Evolutionary conservation across 768 basidiomycete genomes (phyloP).

Genomic region (Suillus paluster): DNA sequence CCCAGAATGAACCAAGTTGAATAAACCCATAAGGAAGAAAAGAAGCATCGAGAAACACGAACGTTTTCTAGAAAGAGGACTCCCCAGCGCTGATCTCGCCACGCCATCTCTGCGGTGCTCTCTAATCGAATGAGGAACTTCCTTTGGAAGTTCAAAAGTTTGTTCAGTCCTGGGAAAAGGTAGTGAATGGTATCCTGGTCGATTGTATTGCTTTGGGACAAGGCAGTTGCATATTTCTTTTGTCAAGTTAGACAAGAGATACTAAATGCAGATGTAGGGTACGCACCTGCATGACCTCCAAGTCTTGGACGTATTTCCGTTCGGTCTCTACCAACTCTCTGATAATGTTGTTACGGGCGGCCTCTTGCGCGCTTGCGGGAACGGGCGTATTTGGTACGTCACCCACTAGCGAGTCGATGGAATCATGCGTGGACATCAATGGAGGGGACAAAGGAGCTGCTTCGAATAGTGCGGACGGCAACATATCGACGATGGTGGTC

Average conservation of each 20-base stretch:
- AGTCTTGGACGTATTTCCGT: conserved; percentile 93
- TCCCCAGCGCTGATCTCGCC: conserved; percentile 90
- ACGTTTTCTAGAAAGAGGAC: conserved; percentile 83
- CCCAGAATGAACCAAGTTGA: conserved; percentile 21
- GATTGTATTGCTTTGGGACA: conserved; percentile 82
- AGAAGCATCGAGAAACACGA: conserved; percentile 44
- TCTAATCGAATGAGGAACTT: conserved; percentile 91
- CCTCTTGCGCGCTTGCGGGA: conserved; percentile 61
- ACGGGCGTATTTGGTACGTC: conserved; percentile 46
- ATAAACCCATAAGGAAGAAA: conserved; percentile 17
- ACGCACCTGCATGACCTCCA: conserved; percentile 93
- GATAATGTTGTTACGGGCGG: conserved; percentile 76
- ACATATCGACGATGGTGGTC: conserved; percentile 76
- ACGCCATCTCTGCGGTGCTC: conserved; percentile 79
- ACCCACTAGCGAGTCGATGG: conserved; percentile 58
- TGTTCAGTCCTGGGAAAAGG: conserved; percentile 93
- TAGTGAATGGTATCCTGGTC: conserved; percentile 95
- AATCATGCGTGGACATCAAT: conserved; percentile 57
- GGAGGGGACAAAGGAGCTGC: conserved; percentile 62
- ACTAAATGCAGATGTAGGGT: conserved; percentile 8
- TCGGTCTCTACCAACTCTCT: conserved; percentile 94
- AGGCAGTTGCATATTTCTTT: conserved; percentile 87
- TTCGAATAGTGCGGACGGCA: conserved; percentile 73
- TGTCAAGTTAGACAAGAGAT: conserved; percentile 18
- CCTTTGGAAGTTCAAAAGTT: conserved; percentile 95